phyloP scores from a whole-genome alignment of 2,329 filamentous ascomycete species.

The Fusarium sambucinum region DNA sequence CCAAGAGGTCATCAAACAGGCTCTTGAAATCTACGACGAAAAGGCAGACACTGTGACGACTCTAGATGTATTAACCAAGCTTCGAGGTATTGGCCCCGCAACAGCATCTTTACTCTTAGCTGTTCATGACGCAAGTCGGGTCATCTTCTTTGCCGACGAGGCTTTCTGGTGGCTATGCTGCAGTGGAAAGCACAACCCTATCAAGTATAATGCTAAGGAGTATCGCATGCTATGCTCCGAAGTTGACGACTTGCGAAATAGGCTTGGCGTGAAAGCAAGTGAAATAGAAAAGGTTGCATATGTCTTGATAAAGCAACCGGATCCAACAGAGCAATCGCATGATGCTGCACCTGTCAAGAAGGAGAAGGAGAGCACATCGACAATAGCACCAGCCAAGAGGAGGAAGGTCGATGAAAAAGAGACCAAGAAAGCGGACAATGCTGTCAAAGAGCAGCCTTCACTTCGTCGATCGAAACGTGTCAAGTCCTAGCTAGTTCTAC shows the following conservation, averaged over 20 bases:
- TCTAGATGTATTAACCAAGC: slow-evolving; percentile 65
- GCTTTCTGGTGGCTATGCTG: slow-evolving; percentile 78
- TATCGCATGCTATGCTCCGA: slow-evolving; percentile 68
- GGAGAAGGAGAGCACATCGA: slow-evolving; percentile 14
- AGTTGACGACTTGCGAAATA: slow-evolving; percentile 58
- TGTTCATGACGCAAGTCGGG: slow-evolving; percentile 67
- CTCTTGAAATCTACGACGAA: slow-evolving; percentile 61
- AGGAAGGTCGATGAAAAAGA: slow-evolving; percentile 34
- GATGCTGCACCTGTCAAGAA: slow-evolving; percentile 15
- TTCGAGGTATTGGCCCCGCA: slow-evolving; percentile 83
- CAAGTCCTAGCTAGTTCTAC: slow-evolving; percentile 35
- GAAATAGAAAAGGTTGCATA: slow-evolving; percentile 79
- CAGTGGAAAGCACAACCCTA: slow-evolving; percentile 60
- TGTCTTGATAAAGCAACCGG: slow-evolving; percentile 67
- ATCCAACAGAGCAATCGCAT: slow-evolving; percentile 18
- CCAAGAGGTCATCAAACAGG: slow-evolving; percentile 62
- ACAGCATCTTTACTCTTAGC: slow-evolving; percentile 81
- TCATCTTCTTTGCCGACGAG: slow-evolving; percentile 86
- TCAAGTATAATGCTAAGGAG: slow-evolving; percentile 79
- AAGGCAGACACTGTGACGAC: slow-evolving; percentile 58
- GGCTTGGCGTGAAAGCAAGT: slow-evolving; percentile 67
- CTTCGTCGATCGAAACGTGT: slow-evolving; percentile 46
- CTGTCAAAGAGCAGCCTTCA: slow-evolving; percentile 24
- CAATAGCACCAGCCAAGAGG: slow-evolving; percentile 36
- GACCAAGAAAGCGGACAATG: slow-evolving; percentile 21